These are phyloP conservation scores for Biscutella laevigata DNA, from an alignment of 441 rosid genomes.

Conservation along the genomic window DNA sequence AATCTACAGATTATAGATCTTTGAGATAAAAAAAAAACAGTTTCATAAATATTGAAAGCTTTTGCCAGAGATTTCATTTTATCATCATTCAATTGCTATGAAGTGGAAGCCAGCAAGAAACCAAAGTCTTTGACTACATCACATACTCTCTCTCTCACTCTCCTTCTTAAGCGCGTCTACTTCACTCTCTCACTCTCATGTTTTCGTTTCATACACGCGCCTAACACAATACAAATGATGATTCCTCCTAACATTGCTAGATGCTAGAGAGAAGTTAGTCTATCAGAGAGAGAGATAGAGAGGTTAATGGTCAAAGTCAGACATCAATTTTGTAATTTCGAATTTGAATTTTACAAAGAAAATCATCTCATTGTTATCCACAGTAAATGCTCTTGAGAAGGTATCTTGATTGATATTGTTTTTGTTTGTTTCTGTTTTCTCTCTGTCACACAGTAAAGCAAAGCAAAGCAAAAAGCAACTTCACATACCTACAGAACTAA, in stretches of 20 bases:
- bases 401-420: conserved; percentile 16
- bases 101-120: conserved; percentile 24
- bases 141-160: conserved; percentile 18
- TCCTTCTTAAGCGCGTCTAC: neutral
- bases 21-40: neutral
- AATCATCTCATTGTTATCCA: conserved; percentile 10
- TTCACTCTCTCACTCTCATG: conserved; percentile 14
- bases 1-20: neutral
- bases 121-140: conserved; percentile 19
- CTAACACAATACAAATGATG: conserved; percentile 7
- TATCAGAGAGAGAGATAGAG: conserved; percentile 9
- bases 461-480: conserved; percentile 32
- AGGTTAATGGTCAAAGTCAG: conserved; percentile 23
- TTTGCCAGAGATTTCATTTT: conserved; percentile 13
- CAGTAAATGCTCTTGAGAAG: conserved; percentile 26
- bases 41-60: neutral
- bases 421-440: conserved; percentile 23
- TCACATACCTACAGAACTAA: conserved; percentile 18
- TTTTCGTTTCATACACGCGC: conserved; percentile 21
- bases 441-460: conserved; percentile 26
- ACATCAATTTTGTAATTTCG: conserved; percentile 10
- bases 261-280: conserved; percentile 25
- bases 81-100: conserved; percentile 5
- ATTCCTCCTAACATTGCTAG: conserved; percentile 14
- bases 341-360: conserved; percentile 14